Base-by-base conservation (phyloP, 352 stramenopile genomes). In the Phytophthora podocarpi region DNA sequence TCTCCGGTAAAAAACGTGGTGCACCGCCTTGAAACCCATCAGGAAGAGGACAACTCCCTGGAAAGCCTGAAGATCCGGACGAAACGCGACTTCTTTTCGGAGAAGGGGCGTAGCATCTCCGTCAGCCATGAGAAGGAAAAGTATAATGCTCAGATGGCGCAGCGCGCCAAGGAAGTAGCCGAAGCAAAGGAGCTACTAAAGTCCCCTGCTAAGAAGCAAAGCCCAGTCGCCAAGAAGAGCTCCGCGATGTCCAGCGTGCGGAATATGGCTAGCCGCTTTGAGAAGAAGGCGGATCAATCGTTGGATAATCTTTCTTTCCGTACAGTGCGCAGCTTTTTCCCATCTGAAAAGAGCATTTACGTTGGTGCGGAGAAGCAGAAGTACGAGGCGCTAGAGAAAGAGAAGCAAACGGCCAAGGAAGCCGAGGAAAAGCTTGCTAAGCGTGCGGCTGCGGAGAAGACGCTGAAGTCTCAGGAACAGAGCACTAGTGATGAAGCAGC, bases 51-150 rank as follows among this genome's bases (percentile, higher is more conserved):
- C 7, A 74, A 86, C 37, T 65, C 61, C 2, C 59, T 91, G 23
- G 78, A 84, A 12, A 67, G 48, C 6, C 59, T 88, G 5, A 76
- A 78, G 34, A 69, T 85, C 40, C 75, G 78, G 23, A 88, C 78
- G 15, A 79, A 85, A 49, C 78, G 78, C 35, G 67, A 74, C 18
- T 88, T 85, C 27, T 88, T 88, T 43, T 67, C 64, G 9, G 77
- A 73, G 4, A 74, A 66, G 7, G 58, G 73, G 43, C 72, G 57
- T 6, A 80, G 64, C 27, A 75, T 80, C 39, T 61, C 46, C 11
- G 72, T 80, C 0, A 67, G 55, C 18, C 32, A 69, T 5, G 72
- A 80, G 49, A 72, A 53, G 21, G 55, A 80, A 24, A 80, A 77
- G 37, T 77, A 70, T 28, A 63, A 80, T 51, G 35, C 64, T 0